Evolutionary conservation across 2,329 filamentous ascomycete genomes (phyloP).

Genomic region (Aspergillus fischeri): DNA sequence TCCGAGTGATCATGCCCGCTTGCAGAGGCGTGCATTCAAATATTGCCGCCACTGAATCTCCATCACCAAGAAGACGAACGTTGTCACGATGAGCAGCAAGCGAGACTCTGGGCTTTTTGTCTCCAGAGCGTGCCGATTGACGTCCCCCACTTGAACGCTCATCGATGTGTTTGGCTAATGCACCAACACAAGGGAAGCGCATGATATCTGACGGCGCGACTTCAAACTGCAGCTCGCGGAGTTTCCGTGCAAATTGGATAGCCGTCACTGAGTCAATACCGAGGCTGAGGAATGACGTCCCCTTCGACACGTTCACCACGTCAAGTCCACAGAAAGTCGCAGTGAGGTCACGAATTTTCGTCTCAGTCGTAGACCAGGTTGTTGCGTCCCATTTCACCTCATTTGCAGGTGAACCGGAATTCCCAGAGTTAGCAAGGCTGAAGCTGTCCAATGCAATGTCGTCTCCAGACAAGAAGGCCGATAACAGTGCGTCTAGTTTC

Average conservation of each 20-base stretch:
- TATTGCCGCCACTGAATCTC: conserved; percentile 20
- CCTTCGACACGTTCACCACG: conserved; percentile 20
- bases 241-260: conserved; percentile 29
- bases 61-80: conserved; percentile 12
- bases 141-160: conserved; percentile 1
- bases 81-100: conserved; percentile 10
- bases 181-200: conserved; percentile 28
- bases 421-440: conserved; percentile 11
- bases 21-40: conserved; percentile 70
- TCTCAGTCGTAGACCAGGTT: conserved; percentile 21
- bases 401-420: background rate
- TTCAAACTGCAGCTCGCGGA: conserved; percentile 23
- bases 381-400: conserved; percentile 16
- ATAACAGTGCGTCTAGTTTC: conserved; percentile 29
- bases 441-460: conserved; percentile 21
- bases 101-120: background rate
- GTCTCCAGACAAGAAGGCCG: conserved; percentile 22
- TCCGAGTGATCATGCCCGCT: conserved; percentile 73
- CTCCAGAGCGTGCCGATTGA: background rate
- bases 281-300: conserved; percentile 29
- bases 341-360: conserved; percentile 19
- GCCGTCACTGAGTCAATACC: conserved; percentile 32
- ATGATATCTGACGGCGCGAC: conserved; percentile 35
- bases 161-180: conserved; percentile 20
- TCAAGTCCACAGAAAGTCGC: conserved; percentile 22